phyloP scores from a whole-genome alignment of 2,329 filamentous ascomycete species.

The Botrytis fragariae region DNA sequence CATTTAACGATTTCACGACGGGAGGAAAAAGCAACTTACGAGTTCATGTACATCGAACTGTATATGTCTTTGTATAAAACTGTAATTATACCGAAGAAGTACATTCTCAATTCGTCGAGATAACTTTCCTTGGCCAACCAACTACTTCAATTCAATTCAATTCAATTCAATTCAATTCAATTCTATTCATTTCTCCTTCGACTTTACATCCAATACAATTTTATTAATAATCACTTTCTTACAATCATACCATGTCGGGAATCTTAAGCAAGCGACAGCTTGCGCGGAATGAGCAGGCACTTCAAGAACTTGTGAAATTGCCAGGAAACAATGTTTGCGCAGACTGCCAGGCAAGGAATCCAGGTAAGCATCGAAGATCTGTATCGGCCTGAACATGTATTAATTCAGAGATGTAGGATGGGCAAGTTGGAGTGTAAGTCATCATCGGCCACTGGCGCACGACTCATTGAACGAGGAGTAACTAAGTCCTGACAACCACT shows the following conservation, averaged over 20 bases:
- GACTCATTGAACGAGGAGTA: not conserved
- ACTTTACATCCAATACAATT: not conserved
- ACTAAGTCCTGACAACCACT: constrained; percentile 25
- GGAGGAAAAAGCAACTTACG: constrained; percentile 26
- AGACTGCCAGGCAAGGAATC: constrained; percentile 87
- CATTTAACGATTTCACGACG: constrained; percentile 28
- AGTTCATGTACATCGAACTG: constrained; percentile 26
- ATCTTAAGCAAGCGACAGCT: constrained; percentile 93
- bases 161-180: not conserved
- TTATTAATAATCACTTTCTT: constrained; percentile 21
- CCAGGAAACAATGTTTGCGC: constrained; percentile 92
- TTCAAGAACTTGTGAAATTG: constrained; percentile 86
- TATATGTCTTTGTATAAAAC: constrained; percentile 30
- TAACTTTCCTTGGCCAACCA: constrained; percentile 9
- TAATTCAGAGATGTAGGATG: constrained; percentile 32
- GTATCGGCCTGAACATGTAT: not conserved
- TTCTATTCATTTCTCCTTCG: not conserved
- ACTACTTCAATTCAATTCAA: not conserved
- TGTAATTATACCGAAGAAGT: constrained; percentile 25
- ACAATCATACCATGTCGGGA: constrained; percentile 71
- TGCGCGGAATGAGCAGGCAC: constrained; percentile 87
- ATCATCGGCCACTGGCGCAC: constrained; percentile 2
- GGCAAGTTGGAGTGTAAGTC: constrained; percentile 41
- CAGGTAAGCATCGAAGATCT: constrained; percentile 60
- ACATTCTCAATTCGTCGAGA: constrained; percentile 1